Base-by-base conservation (phyloP, 495 filamentous ascomycete species). In the Podospora sp. region DNA sequence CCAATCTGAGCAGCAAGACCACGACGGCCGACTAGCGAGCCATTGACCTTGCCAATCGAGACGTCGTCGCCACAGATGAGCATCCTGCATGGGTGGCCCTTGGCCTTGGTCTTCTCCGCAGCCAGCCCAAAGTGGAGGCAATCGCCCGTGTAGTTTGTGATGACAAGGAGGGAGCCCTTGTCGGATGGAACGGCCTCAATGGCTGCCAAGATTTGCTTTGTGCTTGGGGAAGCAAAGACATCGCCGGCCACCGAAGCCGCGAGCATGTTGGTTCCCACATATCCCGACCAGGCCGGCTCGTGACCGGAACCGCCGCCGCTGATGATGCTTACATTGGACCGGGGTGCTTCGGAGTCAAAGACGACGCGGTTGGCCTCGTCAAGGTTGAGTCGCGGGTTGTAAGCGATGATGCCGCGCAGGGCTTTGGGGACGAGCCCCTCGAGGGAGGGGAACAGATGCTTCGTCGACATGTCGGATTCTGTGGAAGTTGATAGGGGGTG, bases 91-190 rank as follows among this genome's bases (percentile, higher is more conserved):
- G 80, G 82, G 62, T 83, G 80, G 24, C 86, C 86, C 62, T 79
- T 75, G 18, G 84, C 85, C 50, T 84, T 80, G 14, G 84, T 85
- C 76, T 88, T 87, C 74, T 89, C 86, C 65, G 83, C 81, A 3
- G 87, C 87, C 21, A 89, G 76, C 1, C 86, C 86, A 64, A 89
- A 89, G 72, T 89, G 86, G 62, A 89, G 77, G 69, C 85, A 87
- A 75, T 89, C 87, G 25, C 87, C 87, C 0, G 87, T 89, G 71
- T 89, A 89, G 69, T 89, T 89, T 40, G 85, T 88, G 68, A 89
- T 83, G 60, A 87, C 84, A n/a, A 89, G 72, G 49, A 89, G 85
- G 6, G 83, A 82, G 21, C 87, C 87, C 66, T 82, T 79, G 51
- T 86, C 80, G 9, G 83, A 85, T 0, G 85, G 86, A 0, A 85